Evolutionary conservation across 768 basidiomycete species (phyloP), one percentile per base, ranked within the genome.

Genomic region (Saitozyma podzolica): DNA sequence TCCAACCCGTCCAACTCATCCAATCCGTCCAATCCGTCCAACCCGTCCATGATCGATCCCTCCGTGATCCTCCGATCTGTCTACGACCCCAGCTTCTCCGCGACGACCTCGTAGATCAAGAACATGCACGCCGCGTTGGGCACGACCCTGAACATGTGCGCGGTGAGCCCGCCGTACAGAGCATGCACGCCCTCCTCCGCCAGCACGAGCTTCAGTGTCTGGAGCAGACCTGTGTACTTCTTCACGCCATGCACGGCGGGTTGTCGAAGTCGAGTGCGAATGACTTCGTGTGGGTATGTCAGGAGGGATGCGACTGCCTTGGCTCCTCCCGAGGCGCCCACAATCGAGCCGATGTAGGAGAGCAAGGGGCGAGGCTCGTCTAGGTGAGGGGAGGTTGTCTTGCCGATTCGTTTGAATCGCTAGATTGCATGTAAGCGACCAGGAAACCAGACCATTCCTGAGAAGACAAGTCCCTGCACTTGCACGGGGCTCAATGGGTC

Each of bases 121-220:
- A 89, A 99, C 95, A 98, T 97, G 67, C 94, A 91, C 0, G 89
- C 90, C 0, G 95, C 95, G 70, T 99, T 99, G 8, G 95, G 95
- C 4, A 99, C 91, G 61, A 97, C 93, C 54, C 96, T 88, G 86
- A 99, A 89, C 61, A 99, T 83, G 78, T 98, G 96, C 0, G 96
- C 93, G 58, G 88, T 89, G 59, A 99, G 85, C 9, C 96, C 96
- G 41, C 91, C 89, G 71, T 99, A 98, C 17, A 98, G 77, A 5
- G 89, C 86, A 48, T 86, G 84, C 1, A 86, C 86, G 29, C 77
- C 96, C 76, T 99, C 96, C 77, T 99, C 96, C 4, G 85, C 86
- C 47, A 95, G 84, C 62, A 99, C 87, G 6, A 93, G 84, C 19
- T 84, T 85, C 42, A 98, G 80, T 0, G 94, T 95, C 75, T 96